These are phyloP conservation scores for Ganoderma leucocontextum DNA, from an alignment of 1,284 basidiomycete species.

Conservation along the genomic window DNA sequence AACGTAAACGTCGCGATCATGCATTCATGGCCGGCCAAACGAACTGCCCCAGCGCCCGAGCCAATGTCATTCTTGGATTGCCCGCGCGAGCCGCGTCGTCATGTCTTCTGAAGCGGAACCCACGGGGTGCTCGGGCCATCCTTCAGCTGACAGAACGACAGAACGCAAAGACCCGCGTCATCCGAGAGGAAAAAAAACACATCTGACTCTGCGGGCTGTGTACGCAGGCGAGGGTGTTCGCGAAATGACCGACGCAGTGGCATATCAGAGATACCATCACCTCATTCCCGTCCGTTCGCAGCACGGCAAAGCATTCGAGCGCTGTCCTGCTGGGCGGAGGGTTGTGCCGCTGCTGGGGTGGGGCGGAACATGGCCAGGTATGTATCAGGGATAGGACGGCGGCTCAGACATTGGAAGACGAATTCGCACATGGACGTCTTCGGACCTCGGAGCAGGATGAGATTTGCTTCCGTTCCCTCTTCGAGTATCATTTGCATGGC, in stretches of 20 bases:
- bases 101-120: not conserved
- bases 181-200: not conserved
- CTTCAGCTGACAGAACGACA: not conserved
- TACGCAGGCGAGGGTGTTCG: slow-evolving; percentile 1
- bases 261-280: not conserved
- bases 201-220: slow-evolving; percentile 11
- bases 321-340: slow-evolving; percentile 1
- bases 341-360: not conserved
- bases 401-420: not conserved
- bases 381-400: not conserved
- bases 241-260: slow-evolving; percentile 4
- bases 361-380: not conserved
- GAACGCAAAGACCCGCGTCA: not conserved
- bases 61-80: not conserved
- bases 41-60: not conserved
- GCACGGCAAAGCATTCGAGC: not conserved
- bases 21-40: not conserved
- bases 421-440: not conserved
- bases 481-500: slow-evolving; percentile 29
- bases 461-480: slow-evolving; percentile 27
- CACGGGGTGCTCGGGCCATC: slow-evolving; percentile 6
- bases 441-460: slow-evolving; percentile 23
- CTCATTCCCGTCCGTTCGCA: slow-evolving; percentile 7
- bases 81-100: slow-evolving; percentile 1
- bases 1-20: not conserved